A percentile compares a stretch with the other conserved stretches of the same genome.
Conservation (phyloP, 2,329 filamentous ascomycete genomes). For the Pseudogymnoascus pannorum region DNA sequence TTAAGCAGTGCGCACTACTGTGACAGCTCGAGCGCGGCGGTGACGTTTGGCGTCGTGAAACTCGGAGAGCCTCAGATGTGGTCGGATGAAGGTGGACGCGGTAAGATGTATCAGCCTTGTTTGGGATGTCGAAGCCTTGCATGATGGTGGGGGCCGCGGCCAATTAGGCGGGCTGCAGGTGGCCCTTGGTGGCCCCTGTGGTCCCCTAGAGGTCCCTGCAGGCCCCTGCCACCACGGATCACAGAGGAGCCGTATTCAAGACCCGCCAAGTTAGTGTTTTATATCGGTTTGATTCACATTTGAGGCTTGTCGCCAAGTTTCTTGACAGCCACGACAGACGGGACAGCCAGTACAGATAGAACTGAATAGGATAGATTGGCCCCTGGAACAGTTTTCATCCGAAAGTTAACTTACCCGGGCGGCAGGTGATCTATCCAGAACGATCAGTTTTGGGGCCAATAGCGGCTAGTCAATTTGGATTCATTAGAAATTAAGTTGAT, state of each 20-base stretch:
- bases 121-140: slow-evolving; percentile 1
- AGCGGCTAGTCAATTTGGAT: background rate
- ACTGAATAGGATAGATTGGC: background rate
- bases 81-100: background rate
- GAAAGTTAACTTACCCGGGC: background rate
- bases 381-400: background rate
- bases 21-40: background rate
- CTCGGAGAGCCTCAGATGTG: background rate
- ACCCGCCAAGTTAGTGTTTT: slow-evolving; percentile 1
- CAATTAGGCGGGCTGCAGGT: slow-evolving; percentile 1
- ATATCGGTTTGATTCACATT: slow-evolving; percentile 4
- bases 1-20: background rate
- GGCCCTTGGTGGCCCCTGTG: background rate
- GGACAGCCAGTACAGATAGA: background rate
- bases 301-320: slow-evolving; percentile 4
- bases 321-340: background rate
- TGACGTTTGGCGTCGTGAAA: background rate
- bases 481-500: slow-evolving; percentile 5
- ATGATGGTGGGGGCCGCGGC: background rate
- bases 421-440: background rate
- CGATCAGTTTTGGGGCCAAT: background rate
- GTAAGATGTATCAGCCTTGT: background rate
- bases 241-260: background rate
- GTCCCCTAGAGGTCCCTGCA: slow-evolving; percentile 3
- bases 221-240: background rate